These are phyloP conservation scores for Maudiozyma turicensis DNA, from an alignment of 805 yeast species.

Conservation along the genomic window DNA sequence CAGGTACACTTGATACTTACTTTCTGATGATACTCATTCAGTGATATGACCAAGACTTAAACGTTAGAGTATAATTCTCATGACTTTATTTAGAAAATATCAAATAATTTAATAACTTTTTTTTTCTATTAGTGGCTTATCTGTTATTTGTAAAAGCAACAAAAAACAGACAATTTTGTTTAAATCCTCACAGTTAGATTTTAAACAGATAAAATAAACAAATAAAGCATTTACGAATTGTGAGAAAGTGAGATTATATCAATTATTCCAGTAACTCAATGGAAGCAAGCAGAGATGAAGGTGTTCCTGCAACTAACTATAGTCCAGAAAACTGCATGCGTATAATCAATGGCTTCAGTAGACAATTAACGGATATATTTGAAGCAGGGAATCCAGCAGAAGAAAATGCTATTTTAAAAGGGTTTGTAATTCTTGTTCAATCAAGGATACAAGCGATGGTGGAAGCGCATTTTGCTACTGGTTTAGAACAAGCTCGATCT, in stretches of 20 bases:
- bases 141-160: not conserved
- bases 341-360: slow-evolving; percentile 11
- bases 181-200: too few relatives aligned
- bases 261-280: too few relatives aligned
- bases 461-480: slow-evolving; percentile 6
- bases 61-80: not conserved
- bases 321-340: slow-evolving; percentile 29
- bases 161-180: too few relatives aligned
- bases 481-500: slow-evolving; percentile 10
- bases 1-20: too few relatives aligned
- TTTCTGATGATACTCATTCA: too few relatives aligned
- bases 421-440: slow-evolving; percentile 22
- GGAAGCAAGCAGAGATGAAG: slow-evolving; percentile 1
- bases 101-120: not conserved
- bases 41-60: too few relatives aligned
- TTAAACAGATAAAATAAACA: too few relatives aligned
- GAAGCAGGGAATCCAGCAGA: slow-evolving; percentile 18
- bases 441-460: slow-evolving; percentile 19
- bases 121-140: not conserved
- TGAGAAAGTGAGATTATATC: too few relatives aligned
- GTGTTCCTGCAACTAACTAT: slow-evolving; percentile 5
- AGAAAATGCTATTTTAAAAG: slow-evolving; percentile 22
- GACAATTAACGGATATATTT: slow-evolving; percentile 18
- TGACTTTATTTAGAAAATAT: not conserved
- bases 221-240: too few relatives aligned